These are phyloP conservation scores for Lathyrus aphaca DNA, from an alignment of 306 rosid genomes.

Conservation along the genomic window DNA sequence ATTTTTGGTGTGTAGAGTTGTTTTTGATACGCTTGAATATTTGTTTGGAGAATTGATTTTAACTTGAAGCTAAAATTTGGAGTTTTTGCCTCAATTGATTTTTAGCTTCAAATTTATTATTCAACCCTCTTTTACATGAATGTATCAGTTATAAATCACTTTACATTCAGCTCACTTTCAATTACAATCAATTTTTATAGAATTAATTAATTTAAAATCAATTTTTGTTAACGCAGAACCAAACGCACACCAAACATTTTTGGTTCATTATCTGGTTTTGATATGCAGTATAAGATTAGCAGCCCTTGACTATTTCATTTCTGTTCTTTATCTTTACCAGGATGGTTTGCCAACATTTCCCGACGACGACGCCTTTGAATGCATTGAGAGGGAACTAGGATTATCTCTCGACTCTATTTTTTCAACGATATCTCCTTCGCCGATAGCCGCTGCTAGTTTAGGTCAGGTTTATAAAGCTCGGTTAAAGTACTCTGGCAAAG, in stretches of 20 bases:
- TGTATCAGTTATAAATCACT: background rate
- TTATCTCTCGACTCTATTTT: conserved; percentile 68
- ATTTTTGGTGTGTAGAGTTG: background rate
- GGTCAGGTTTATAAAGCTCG: conserved; percentile 94
- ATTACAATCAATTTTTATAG: background rate
- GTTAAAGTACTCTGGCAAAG: conserved; percentile 65
- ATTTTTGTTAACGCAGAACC: background rate
- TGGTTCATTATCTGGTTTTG: conserved; percentile 19
- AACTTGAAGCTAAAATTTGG: background rate
- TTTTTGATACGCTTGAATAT: background rate
- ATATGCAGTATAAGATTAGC: background rate
- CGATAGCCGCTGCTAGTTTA: conserved; percentile 97
- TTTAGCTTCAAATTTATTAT: background rate
- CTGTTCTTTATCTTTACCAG: conserved; percentile 59
- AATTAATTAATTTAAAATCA: background rate
- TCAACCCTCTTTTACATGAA: background rate
- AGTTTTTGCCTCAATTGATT: background rate
- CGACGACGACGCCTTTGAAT: conserved; percentile 76
- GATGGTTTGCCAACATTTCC: conserved; percentile 92
- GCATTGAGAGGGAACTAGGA: conserved; percentile 87
- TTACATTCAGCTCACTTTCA: background rate
- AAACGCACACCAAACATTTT: background rate
- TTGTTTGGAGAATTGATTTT: background rate
- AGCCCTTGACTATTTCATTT: conserved; percentile 18
- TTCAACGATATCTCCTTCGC: conserved; percentile 71